Conservation (phyloP, 306 rosid genomes). For the Cucurbita pepo region DNA sequence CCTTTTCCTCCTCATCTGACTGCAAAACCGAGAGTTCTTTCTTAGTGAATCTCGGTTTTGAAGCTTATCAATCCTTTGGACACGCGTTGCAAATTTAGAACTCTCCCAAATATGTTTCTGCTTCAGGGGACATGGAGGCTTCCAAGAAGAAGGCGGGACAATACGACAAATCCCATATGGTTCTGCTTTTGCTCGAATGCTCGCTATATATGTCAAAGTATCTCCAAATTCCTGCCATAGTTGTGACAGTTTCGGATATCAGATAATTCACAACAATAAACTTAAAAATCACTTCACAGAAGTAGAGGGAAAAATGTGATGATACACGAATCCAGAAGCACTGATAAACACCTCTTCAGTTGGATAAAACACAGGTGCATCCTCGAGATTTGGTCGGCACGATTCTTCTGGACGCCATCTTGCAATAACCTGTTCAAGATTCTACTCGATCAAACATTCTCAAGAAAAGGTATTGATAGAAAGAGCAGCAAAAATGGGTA, state of each 20-base stretch:
- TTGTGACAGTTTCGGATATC: conserved; percentile 14
- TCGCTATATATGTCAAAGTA: conserved; percentile 70
- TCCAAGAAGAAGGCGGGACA: conserved; percentile 96
- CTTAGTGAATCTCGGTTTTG: conserved; percentile 70
- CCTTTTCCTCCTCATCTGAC: conserved; percentile 66
- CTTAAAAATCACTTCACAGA: conserved; percentile 1
- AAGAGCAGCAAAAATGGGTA: not conserved
- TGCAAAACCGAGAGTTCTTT: conserved; percentile 37
- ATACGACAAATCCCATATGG: conserved; percentile 91
- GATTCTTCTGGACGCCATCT: conserved; percentile 84
- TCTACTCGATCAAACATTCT: conserved; percentile 18
- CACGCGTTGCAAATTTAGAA: conserved; percentile 84
- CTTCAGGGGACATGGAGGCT: conserved; percentile 83
- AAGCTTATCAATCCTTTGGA: conserved; percentile 89
- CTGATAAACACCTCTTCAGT: conserved; percentile 65
- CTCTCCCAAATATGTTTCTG: conserved; percentile 54
- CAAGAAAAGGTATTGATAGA: not conserved
- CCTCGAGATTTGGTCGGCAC: conserved; percentile 49
- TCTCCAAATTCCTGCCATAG: conserved; percentile 78
- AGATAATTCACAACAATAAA: conserved; percentile 11
- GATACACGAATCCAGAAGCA: conserved; percentile 9
- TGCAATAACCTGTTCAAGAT: conserved; percentile 61
- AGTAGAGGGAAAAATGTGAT: not conserved
- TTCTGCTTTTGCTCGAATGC: conserved; percentile 69
- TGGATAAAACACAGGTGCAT: conserved; percentile 86